Base-by-base conservation (phyloP, 2,329 filamentous ascomycete genomes). In the Emericellopsis cladophorae region DNA sequence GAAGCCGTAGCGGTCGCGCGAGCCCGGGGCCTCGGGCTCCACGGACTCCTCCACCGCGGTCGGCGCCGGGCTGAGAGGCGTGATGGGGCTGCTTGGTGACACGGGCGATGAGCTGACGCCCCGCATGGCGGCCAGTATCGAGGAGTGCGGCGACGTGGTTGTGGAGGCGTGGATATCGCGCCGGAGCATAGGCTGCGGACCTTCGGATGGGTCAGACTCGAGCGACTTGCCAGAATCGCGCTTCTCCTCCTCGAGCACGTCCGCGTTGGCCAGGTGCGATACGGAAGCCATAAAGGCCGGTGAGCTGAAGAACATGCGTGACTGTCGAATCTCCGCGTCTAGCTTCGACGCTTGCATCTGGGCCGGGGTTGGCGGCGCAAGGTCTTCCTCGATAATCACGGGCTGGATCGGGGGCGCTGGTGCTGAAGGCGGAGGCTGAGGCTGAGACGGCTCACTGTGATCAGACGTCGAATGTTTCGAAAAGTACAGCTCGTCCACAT, bases 1-100 rank as follows among this genome's bases (percentile, higher is more conserved):
- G 65, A 96, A 96, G 4, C 90, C 90, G 53, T 95, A 95, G 14
- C 85, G 76, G 57, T 95, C 89, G 41, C 88, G 78, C 15, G 60
- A 55, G 12, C 58, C 58, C 5, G 71, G 66, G 21, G 73, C 70
- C 44, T 75, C 66, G 4, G 65, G 58, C 12, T 67, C 61, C 2
- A 48, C 45, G 5, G 57, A 58, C 56, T 42, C 45, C 56, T 43
- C 24, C 53, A 45, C 40, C 48, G 29, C 32, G 23, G 14, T 29
- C 29, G 14, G 23, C 16, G 35, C 32, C 11, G 31, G 18, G n/a
- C 33, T 31, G 33, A 18, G 37, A 10, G 37, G 33, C 15, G 40
- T 33, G 21, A 32, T 16, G 15, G 23, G 36, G 36, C 18, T 22
- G 14, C 36, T 22, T 4, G 33, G 18, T 31, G 12, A 24, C 22